Evolutionary conservation across 2,329 filamentous ascomycete genomes (phyloP).

Genomic region (Fusarium sp.): DNA sequence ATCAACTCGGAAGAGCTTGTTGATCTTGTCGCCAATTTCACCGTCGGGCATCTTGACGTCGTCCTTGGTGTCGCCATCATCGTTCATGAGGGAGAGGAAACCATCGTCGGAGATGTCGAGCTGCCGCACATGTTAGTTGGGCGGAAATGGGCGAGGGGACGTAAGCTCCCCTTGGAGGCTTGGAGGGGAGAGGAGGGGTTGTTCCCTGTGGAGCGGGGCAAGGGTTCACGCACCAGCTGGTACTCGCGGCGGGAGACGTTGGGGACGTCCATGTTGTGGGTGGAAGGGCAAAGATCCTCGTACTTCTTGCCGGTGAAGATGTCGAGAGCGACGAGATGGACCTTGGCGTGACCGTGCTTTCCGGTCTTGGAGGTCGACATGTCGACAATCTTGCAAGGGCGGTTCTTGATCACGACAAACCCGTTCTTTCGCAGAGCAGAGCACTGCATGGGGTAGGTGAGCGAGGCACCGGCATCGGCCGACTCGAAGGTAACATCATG

Average conservation of each 20-base stretch:
- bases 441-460: conserved; percentile 98
- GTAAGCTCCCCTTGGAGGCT: conserved; percentile 14
- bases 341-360: conserved; percentile 99
- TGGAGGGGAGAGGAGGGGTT: conserved; percentile 38
- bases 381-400: conserved; percentile 99
- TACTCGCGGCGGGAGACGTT: conserved; percentile 92
- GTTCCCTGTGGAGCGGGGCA: conserved; percentile 44
- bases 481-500: conserved; percentile 86
- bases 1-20: conserved; percentile 83
- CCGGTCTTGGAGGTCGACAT: conserved; percentile 99
- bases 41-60: conserved; percentile 95
- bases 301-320: conserved; percentile 99
- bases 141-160: conserved; percentile 16
- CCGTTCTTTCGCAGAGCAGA: conserved; percentile 99
- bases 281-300: conserved; percentile 98
- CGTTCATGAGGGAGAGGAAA: conserved; percentile 94
- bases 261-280: conserved; percentile 98
- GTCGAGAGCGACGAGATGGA: conserved; percentile 97
- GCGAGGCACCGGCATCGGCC: conserved; percentile 95
- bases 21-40: conserved; percentile 90
- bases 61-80: conserved; percentile 90
- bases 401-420: conserved; percentile 97
- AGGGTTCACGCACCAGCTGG: conserved; percentile 83
- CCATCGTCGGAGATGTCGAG: conserved; percentile 94
- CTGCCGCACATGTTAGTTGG: conserved; percentile 62